A percentile compares a stretch with the other conserved stretches of the same genome.
These are phyloP conservation scores for Phytophthora colocasiae DNA, from an alignment of 352 stramenopile species.

Conservation along the genomic window DNA sequence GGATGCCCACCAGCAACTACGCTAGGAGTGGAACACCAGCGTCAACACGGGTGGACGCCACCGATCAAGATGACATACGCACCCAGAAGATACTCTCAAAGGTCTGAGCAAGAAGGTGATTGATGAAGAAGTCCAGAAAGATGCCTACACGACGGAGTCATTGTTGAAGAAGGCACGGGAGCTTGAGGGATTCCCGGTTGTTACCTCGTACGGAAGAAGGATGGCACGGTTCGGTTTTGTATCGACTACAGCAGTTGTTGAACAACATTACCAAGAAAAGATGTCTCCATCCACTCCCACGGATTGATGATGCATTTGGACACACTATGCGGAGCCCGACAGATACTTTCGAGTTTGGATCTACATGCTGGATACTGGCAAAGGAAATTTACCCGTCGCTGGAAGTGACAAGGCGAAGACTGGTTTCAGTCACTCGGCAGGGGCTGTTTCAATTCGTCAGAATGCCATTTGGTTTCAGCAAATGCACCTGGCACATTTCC, in stretches of 20 bases:
- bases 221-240: background rate
- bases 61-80: conserved; percentile 25
- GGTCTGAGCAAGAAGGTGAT: conserved; percentile 20
- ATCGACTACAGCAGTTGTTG: background rate
- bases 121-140: conserved; percentile 2
- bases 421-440: background rate
- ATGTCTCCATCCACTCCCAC: background rate
- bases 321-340: background rate
- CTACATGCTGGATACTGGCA: background rate
- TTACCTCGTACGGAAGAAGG: background rate
- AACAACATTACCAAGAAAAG: background rate
- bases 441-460: background rate
- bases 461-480: background rate
- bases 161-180: conserved; percentile 17
- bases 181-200: conserved; percentile 9
- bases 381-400: background rate
- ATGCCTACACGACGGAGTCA: conserved; percentile 25
- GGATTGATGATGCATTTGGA: background rate
- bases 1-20: background rate
- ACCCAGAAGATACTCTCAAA: background rate
- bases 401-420: background rate
- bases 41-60: conserved; percentile 21
- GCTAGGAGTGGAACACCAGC: conserved; percentile 4
- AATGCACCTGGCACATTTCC: background rate
- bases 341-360: background rate